Base-by-base conservation (phyloP, 2,329 filamentous ascomycete species). In the Fusarium sp. region DNA sequence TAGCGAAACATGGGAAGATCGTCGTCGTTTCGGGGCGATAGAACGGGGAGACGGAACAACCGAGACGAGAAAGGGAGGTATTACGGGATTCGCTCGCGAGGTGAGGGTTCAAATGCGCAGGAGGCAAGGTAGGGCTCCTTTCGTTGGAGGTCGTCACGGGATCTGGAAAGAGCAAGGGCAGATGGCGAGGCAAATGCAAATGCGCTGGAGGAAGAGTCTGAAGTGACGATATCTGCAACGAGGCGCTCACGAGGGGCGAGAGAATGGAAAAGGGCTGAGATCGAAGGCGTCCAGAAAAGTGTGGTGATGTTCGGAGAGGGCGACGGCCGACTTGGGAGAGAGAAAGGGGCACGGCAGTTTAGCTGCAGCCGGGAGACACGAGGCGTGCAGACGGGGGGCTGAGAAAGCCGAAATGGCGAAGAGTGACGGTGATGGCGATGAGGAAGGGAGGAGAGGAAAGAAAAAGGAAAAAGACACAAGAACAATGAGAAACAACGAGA, bases 311-410 rank as follows among this genome's bases (percentile, higher is more conserved):
- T 77, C 68, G 69, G 74, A 45, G 62, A 74, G 68, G 70, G 67
- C 75, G 69, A 77, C 14, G 69, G 67, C 75, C 76, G 79, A 57
- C 74, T 68, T 73, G 78, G n/a, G 64, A 64, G 73, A 64, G 73
- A 80, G 77, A 78, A 82, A 83, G 80, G 80, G 82, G 80, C 76
- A 79, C 73, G 72, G 71, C 75, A 76, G 72, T 69, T 72, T 71
- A 69, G 60, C 64, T 73, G 68, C 75, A 69, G 68, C 73, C 71
- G 60, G 58, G 68, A 60, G 57, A 69, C 52, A 76, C 69, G 63
- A 71, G 68, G 73, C 63, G 73, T 76, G 70, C 70, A 72, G 75
- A 64, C 66, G 69, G 73, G 43, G 72, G 74, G 76, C 76, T 76
- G 71, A 76, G 71, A 69, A 66, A 68, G 69, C 65, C 69, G 69